Evolutionary conservation across 169 alveolate species (phyloP).

Genomic region (Eimeria praecox): DNA sequence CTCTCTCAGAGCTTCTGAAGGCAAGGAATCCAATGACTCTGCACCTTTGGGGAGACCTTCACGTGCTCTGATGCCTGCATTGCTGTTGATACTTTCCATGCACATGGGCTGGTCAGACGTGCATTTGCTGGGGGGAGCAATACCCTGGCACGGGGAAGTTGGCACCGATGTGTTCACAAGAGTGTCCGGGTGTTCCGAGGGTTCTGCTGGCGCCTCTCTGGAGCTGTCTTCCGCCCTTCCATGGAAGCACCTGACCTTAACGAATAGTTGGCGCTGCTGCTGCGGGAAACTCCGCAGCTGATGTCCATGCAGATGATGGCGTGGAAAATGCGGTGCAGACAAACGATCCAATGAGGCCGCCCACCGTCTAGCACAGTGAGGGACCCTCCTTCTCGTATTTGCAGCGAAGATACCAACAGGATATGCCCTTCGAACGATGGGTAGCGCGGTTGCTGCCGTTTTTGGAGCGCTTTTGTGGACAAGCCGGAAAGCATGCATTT

Average conservation of each 20-base stretch:
- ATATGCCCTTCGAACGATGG: background rate
- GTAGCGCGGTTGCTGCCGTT: slow-evolving; percentile 5
- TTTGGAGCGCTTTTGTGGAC: slow-evolving; percentile 19
- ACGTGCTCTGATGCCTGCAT: background rate
- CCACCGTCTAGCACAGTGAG: slow-evolving; percentile 9
- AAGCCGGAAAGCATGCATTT: slow-evolving; percentile 30
- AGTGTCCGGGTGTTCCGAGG: background rate
- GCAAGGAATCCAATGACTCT: background rate
- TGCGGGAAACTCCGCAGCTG: slow-evolving; percentile 17
- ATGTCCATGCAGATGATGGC: background rate
- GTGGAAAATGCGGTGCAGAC: background rate
- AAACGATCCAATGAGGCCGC: background rate
- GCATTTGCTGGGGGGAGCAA: background rate
- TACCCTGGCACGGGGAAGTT: background rate
- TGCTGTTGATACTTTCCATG: background rate
- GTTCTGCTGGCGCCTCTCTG: background rate
- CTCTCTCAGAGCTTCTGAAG: background rate
- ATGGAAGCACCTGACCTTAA: background rate
- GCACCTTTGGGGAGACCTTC: background rate
- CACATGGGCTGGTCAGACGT: background rate
- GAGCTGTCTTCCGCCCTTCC: background rate
- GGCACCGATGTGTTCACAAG: slow-evolving; percentile 3
- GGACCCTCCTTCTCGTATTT: background rate
- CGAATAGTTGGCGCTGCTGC: background rate
- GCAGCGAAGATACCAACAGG: background rate